Evolutionary conservation across 805 yeast species (phyloP), one percentile per base, ranked within the genome.

Genomic region (Wickerhamiella domercqiae): DNA sequence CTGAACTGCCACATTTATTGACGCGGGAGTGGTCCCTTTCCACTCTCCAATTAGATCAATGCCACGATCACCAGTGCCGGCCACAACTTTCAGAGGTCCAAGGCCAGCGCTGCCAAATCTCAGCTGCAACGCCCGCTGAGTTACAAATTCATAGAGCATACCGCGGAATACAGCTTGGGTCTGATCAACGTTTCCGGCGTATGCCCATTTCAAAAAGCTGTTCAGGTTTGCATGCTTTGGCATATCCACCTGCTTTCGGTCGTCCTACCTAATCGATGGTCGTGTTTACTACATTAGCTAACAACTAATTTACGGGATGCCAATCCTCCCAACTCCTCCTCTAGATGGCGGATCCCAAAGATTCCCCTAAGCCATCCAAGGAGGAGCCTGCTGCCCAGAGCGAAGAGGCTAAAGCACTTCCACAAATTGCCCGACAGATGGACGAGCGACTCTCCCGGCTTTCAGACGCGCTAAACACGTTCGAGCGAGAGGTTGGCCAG

Each of bases 401-500:
- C 26, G 13, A 24, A 9, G 26, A 24, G 9, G 9, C 26, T 30
- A 13, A 14, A 16, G 33, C 33, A 30, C 11, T 30, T 15, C 33
- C 33, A 5, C 45, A 47, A 28, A 35, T 45, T 14, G 39, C 46
- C 20, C 37, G 49, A 7, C 37, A 40, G n/a, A 36, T 48, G 19
- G 49, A 47, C 18, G 20, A 36, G 18, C 39, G 36, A 14, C 22
- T 48, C 15, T 39, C 38, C 20, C 36, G 35, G n/a, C 35, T 48
- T 18, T 29, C 21, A 28, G 34, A 39, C 9, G 42, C 39, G 17
- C 26, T 48, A 6, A 47, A 43, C 25, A 29, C 30, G 9, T 47
- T 39, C 36, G 50, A 45, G 18, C 40, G 30, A 18, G 50, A 47
- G 9, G 22, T 47, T 24, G 40, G 37, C 34, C 31, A 33, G n/a